Evolutionary conservation across 352 stramenopile species (phyloP).

Genomic region (Phytophthora melonis): DNA sequence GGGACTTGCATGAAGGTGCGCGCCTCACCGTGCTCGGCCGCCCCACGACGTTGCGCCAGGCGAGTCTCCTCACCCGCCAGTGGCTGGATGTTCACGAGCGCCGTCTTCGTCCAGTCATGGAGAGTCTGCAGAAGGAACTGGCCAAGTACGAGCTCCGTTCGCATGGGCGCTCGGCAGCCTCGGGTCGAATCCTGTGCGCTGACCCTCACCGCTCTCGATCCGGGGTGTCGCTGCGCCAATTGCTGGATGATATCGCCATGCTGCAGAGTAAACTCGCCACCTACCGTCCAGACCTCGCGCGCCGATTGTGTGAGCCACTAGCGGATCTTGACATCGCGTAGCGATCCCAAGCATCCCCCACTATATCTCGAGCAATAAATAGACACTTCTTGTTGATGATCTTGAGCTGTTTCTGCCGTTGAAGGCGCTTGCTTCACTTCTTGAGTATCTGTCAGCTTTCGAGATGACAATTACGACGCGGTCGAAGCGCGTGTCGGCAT

Average conservation of each 20-base stretch:
- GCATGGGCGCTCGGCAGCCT: constrained; percentile 38
- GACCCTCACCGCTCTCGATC: constrained; percentile 57
- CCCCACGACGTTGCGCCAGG: constrained; percentile 76
- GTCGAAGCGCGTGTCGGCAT: constrained; percentile 76
- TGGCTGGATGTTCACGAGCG: constrained; percentile 72
- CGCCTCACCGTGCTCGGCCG: constrained; percentile 68
- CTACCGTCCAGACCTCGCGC: constrained; percentile 66
- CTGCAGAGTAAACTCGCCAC: constrained; percentile 59
- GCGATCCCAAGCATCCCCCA: constrained; percentile 9
- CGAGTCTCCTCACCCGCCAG: constrained; percentile 75
- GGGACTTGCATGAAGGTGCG: constrained; percentile 77
- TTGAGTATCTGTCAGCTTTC: constrained; percentile 1
- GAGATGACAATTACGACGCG: constrained; percentile 83
- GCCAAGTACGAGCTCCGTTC: constrained; percentile 69
- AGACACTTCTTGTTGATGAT: constrained; percentile 5
- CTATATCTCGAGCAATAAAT: constrained; percentile 19
- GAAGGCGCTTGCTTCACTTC: constrained; percentile 5
- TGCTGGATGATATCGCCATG: constrained; percentile 55
- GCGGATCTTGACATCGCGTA: constrained; percentile 41
- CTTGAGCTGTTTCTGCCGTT: constrained; percentile 25
- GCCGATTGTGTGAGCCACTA: constrained; percentile 54
- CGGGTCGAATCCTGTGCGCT: constrained; percentile 56
- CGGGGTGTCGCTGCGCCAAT: constrained; percentile 54
- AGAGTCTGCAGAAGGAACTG: constrained; percentile 60
- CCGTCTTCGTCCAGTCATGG: constrained; percentile 43